phyloP scores from a whole-genome alignment of 2,329 filamentous ascomycete species.

The Aspergillus pseudoviridinutans region DNA sequence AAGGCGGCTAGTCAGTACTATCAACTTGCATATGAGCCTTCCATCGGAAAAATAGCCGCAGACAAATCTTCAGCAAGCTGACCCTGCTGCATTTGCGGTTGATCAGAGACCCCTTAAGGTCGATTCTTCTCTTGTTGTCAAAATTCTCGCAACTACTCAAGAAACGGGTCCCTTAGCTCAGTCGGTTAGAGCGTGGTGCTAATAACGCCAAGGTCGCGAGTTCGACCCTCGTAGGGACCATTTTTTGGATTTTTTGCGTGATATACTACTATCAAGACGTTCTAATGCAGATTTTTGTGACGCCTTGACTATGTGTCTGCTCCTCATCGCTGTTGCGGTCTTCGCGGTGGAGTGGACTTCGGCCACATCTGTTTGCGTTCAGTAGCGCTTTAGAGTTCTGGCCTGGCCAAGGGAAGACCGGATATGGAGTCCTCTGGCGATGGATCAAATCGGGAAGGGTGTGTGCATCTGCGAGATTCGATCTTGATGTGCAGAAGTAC shows the following conservation, averaged over 20 bases:
- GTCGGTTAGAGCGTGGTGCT: conserved; percentile 13
- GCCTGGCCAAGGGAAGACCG: not conserved
- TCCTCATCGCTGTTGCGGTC: too few relatives aligned
- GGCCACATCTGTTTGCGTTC: not conserved
- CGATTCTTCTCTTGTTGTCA: not conserved
- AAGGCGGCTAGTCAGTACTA: too few relatives aligned
- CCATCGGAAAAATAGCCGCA: not conserved
- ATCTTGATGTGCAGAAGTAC: not conserved
- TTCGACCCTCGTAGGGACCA: conserved; percentile 15
- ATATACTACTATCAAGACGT: too few relatives aligned
- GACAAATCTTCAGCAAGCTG: not conserved
- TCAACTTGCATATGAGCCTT: too few relatives aligned
- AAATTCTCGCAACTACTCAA: too few relatives aligned
- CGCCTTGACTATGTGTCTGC: too few relatives aligned
- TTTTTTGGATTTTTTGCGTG: not conserved
- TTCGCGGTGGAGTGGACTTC: too few relatives aligned
- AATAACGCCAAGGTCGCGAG: conserved; percentile 14
- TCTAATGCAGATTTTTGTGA: too few relatives aligned
- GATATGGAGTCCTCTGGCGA: too few relatives aligned
- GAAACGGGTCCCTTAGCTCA: conserved; percentile 9
- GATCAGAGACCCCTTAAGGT: not conserved
- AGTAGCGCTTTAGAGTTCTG: not conserved
- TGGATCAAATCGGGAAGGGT: not conserved
- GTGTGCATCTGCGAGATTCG: not conserved
- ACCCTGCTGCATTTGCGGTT: not conserved